Evolutionary conservation across 2,329 filamentous ascomycete genomes (phyloP), one percentile per base, ranked within the genome.

Genomic region (Coniochaeta hoffmannii): DNA sequence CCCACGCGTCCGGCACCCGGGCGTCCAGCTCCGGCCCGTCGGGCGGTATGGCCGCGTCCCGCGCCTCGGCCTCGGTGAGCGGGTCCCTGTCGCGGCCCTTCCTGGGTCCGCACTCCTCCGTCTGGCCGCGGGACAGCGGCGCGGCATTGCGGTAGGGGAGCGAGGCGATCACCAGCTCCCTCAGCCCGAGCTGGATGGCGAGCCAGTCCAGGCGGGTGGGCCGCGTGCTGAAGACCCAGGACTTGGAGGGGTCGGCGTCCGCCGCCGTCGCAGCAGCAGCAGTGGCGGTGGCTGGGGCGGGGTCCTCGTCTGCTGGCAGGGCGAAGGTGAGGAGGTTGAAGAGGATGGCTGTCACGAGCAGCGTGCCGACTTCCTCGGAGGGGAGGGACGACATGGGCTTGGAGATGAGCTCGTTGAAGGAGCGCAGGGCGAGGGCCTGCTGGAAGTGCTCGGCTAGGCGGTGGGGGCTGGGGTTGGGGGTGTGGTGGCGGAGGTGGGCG

Each of bases 301-400:
- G 26, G 22, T 50, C 50, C 15, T 57, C 55, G 19, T 63, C 61
- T 2, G 54, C 22, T 5, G 62, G 62, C 53, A 65, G 53, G 12
- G 57, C 53, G 49, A 64, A 63, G 32, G 61, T 31, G 28, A 65
- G 55, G 57, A 61, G 55, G 58, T 63, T 65, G 50, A 63, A 58
- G 19, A 63, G 53, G 58, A 62, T 60, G 44, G 61, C 60, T 2
- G 61, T 62, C 34, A 62, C 52, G 26, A 65, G 53, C 41, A 65
- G 56, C 8, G 56, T 58, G 22, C 62, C 61, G 36, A 60, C 56
- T 28, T 60, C 62, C 4, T 50, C 22, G 52, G 62, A 58, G 14
- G 60, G 61, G 28, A 60, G 59, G 15, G 17, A 31, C 5, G n/a
- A 44, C 28, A 62, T 55, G 12, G 62, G 59, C 6, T 57, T 60